Evolutionary conservation across 805 yeast species (phyloP).

Genomic region (Monosporozyma solicola): DNA sequence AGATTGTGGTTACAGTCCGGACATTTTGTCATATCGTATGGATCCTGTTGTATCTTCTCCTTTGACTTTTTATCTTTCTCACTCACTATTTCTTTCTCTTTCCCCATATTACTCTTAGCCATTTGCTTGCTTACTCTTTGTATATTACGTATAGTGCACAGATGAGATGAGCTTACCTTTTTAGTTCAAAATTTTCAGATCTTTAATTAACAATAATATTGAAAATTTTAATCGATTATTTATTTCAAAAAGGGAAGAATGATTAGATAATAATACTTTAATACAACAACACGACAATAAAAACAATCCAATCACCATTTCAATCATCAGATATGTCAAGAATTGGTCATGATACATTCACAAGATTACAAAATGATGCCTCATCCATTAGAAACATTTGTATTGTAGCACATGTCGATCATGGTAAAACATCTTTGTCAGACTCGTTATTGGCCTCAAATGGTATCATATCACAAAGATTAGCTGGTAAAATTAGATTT

Average conservation of each 20-base stretch:
- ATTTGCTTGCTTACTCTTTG: neutral
- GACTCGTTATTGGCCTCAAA: constrained; percentile 90
- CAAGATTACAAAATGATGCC: constrained; percentile 60
- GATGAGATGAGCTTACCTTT: neutral
- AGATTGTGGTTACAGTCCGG: constrained; percentile 21
- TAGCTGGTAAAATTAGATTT: constrained; percentile 93
- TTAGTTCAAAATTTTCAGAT: neutral
- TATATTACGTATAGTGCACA: neutral
- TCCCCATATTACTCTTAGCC: neutral
- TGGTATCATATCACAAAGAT: constrained; percentile 87
- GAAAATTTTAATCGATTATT: neutral
- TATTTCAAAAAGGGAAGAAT: neutral
- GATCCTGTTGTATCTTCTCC: neutral
- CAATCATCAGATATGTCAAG: constrained; percentile 32
- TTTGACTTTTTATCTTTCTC: neutral
- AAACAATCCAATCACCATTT: neutral
- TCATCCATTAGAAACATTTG: constrained; percentile 78
- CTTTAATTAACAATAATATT: neutral
- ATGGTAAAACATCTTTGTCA: constrained; percentile 92
- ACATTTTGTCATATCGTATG: constrained; percentile 8
- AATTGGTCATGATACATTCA: constrained; percentile 55
- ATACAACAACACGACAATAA: neutral
- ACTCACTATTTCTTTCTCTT: neutral
- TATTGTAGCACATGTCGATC: constrained; percentile 96
- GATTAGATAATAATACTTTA: neutral